These are phyloP conservation scores for Xylariaceae sp. DNA, from an alignment of 2,329 filamentous ascomycete species.

Conservation along the genomic window DNA sequence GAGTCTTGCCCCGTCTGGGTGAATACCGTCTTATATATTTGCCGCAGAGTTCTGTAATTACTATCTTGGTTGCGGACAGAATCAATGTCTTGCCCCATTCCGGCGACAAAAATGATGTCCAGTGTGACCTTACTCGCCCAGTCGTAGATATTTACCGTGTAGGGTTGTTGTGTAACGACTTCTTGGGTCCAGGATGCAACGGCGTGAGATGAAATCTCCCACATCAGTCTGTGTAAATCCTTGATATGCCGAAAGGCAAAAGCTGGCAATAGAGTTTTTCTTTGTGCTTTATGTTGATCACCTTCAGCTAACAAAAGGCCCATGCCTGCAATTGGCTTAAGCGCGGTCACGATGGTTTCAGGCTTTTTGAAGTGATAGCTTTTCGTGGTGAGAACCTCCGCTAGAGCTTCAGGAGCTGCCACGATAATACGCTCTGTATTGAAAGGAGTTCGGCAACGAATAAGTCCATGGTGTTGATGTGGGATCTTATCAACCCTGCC, in stretches of 20 bases:
- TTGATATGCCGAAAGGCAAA: constrained; percentile 30
- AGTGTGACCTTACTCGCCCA: constrained; percentile 27
- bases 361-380: constrained; percentile 28
- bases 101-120: constrained; percentile 27
- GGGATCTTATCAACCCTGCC: constrained; percentile 17
- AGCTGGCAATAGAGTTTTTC: constrained; percentile 25
- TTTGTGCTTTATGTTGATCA: constrained; percentile 27
- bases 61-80: constrained; percentile 23
- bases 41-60: constrained; percentile 17
- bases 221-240: constrained; percentile 25
- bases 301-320: constrained; percentile 26
- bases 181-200: constrained; percentile 17
- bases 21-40: constrained; percentile 23
- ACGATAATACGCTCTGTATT: constrained; percentile 21
- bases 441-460: constrained; percentile 20
- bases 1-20: constrained; percentile 12
- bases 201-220: constrained; percentile 24
- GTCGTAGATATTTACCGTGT: constrained; percentile 15
- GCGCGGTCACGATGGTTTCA: constrained; percentile 8
- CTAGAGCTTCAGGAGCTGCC: constrained; percentile 18
- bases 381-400: constrained; percentile 26
- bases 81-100: constrained; percentile 24
- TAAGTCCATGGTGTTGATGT: constrained; percentile 15
- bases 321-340: constrained; percentile 20
- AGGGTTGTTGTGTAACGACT: background rate